A percentile compares a stretch with the other conserved stretches of the same genome.
phyloP scores from a whole-genome alignment of 2,329 filamentous ascomycete species.

The Mycosphaerelloides madeirae region DNA sequence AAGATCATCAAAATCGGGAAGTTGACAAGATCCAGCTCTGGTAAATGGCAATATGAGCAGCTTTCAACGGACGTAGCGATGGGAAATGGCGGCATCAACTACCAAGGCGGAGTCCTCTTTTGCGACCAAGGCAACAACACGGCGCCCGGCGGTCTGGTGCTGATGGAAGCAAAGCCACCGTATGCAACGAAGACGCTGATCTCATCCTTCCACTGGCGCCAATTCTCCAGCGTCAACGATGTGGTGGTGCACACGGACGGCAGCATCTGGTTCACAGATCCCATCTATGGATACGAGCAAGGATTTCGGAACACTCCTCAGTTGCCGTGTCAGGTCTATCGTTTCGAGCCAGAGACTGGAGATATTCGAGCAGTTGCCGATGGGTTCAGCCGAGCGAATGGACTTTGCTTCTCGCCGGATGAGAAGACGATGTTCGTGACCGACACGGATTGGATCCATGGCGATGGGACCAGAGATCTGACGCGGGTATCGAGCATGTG shows the following conservation, averaged over 20 bases:
- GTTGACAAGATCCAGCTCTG: conserved; percentile 13
- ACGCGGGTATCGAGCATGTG: conserved; percentile 48
- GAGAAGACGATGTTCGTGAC: conserved; percentile 52
- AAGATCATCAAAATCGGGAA: conserved; percentile 26
- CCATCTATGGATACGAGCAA: conserved; percentile 56
- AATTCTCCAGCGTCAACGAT: conserved; percentile 60
- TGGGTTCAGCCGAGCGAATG: conserved; percentile 54
- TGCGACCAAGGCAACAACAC: conserved; percentile 29
- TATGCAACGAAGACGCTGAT: conserved; percentile 38
- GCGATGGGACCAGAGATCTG: conserved; percentile 40
- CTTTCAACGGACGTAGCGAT: conserved; percentile 37
- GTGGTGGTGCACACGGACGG: conserved; percentile 49
- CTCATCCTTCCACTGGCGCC: conserved; percentile 57
- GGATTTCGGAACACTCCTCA: conserved; percentile 52
- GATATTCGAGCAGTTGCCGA: conserved; percentile 55
- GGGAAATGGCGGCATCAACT: conserved; percentile 50
- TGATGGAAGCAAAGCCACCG: conserved; percentile 20
- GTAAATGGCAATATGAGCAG: conserved; percentile 42
- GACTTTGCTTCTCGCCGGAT: conserved; percentile 54
- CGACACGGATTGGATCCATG: conserved; percentile 50
- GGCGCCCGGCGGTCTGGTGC: conserved; percentile 22
- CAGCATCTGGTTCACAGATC: conserved; percentile 63
- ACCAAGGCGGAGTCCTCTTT: conserved; percentile 33
- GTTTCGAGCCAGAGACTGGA: conserved; percentile 48
- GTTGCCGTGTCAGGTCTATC: conserved; percentile 52